Base-by-base conservation (phyloP, 345 rosid genomes). In the Fremontodendron californicum region DNA sequence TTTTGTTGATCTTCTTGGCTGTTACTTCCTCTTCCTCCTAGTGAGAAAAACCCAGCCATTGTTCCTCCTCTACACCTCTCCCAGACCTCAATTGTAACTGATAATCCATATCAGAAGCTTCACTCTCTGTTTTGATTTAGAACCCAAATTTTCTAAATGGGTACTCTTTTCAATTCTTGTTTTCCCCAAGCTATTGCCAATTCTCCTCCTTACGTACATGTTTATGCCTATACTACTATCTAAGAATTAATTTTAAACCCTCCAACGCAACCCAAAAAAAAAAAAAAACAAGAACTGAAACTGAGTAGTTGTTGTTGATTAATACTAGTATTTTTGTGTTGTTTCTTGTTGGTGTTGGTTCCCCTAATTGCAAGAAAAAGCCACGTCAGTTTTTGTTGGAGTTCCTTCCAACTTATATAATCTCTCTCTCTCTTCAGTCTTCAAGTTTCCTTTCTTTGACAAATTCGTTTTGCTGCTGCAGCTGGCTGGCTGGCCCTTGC, bases 1-100 rank as follows among this genome's bases (percentile, higher is more conserved):
- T 78, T 84, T 51, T 77, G 78, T 54, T 85, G 86, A 15, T 84
- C 77, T 54, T 81, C 85, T 76, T 84, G 84, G 78, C 79, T 35
- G 46, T 37, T 74, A 73, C 82, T 84, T 46, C 82, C 77, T 43
- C 80, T 51, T 23, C 86, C 85, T 71, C 90, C 86, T 90, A 92
- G 79, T 78, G 97, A 84, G 77, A 87, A 92, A 54, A 85, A 67
- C 66, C 93, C 91, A 66, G 94, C 89, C 94, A 92, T 92, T 75
- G 74, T 60, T 72, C 71, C 74, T 79, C 81, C 81, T 78, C 55
- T 79, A 86, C 77, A 79, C 85, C 91, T 87, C 87, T 83, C 82
- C 82, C 64, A 74, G 75, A 73, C 79, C 77, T 66, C 78, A 84
- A 83, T 79, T 78, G 68, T 80, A 78, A 80, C 75, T 43, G 25